Conservation (phyloP, 768 basidiomycete species). For the Rhizopogon vinicolor region DNA sequence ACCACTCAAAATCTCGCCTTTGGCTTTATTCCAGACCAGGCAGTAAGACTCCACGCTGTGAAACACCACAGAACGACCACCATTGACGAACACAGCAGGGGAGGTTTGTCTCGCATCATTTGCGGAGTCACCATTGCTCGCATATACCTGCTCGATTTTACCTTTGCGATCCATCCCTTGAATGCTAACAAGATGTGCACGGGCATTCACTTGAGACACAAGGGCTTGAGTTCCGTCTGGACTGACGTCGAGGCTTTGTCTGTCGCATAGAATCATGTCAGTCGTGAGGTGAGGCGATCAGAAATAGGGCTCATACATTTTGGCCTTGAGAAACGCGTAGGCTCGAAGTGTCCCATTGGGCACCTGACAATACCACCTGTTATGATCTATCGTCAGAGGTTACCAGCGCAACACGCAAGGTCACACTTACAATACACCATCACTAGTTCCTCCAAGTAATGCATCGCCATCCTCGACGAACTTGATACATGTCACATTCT, state of each 20-base stretch:
- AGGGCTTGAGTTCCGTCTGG: slow-evolving; percentile 45
- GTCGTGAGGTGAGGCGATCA: not conserved
- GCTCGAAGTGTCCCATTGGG: slow-evolving; percentile 63
- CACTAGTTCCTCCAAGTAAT: slow-evolving; percentile 63
- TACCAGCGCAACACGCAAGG: not conserved
- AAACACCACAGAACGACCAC: slow-evolving; percentile 52
- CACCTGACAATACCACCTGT: slow-evolving; percentile 65
- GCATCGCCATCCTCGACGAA: slow-evolving; percentile 63
- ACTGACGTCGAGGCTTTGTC: slow-evolving; percentile 51
- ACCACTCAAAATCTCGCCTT: slow-evolving; percentile 50
- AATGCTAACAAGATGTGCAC: slow-evolving; percentile 48
- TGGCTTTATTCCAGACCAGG: slow-evolving; percentile 59
- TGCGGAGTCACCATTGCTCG: slow-evolving; percentile 29
- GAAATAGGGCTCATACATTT: slow-evolving; percentile 41
- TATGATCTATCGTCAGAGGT: slow-evolving; percentile 8
- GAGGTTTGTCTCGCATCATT: slow-evolving; percentile 31
- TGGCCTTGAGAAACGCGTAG: slow-evolving; percentile 52
- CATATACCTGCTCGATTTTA: slow-evolving; percentile 49
- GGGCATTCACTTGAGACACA: slow-evolving; percentile 47
- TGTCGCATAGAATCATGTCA: slow-evolving; percentile 21
- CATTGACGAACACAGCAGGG: slow-evolving; percentile 50
- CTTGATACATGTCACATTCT: slow-evolving; percentile 58
- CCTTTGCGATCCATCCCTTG: slow-evolving; percentile 46
- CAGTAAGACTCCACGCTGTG: slow-evolving; percentile 51
- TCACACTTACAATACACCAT: slow-evolving; percentile 57